A percentile compares a stretch with the other conserved stretches of the same genome.
phyloP scores from a whole-genome alignment of 768 basidiomycete species.

The Gelatoporia subvermispora region DNA sequence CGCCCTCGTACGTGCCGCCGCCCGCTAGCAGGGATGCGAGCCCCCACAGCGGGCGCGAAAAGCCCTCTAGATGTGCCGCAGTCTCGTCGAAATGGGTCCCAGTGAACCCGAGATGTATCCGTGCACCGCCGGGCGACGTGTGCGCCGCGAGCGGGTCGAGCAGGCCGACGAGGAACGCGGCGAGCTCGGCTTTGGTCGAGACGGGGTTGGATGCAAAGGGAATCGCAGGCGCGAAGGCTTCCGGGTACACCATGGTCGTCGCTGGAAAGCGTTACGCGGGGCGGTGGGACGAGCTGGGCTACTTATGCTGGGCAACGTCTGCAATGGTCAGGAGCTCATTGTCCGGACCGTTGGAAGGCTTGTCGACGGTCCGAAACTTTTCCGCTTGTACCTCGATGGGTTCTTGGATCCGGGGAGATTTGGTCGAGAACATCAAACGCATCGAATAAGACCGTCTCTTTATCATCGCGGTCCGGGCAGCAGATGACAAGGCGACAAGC shows the following conservation, averaged over 20 bases:
- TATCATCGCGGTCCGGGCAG: no score
- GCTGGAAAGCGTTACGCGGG: no score
- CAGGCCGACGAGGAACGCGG: constrained; percentile 47
- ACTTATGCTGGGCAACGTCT: no score
- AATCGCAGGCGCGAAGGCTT: constrained; percentile 21
- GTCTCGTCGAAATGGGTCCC: constrained; percentile 71
- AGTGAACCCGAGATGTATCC: constrained; percentile 63
- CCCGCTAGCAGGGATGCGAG: constrained; percentile 62
- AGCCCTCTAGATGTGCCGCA: constrained; percentile 72
- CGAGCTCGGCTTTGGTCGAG: constrained; percentile 54
- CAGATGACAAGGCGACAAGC: no score
- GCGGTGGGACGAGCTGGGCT: no score
- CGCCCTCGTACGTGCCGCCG: constrained; percentile 54
- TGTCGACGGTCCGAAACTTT: constrained; percentile 9
- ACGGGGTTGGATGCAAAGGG: constrained; percentile 57
- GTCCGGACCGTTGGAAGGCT: constrained; percentile 9
- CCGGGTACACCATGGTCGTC: no score
- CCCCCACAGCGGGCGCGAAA: constrained; percentile 75
- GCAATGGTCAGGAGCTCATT: constrained; percentile 11
- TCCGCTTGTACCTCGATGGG: not conserved
- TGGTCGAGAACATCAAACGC: no score
- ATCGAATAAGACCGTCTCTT: no score
- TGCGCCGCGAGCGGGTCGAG: constrained; percentile 64
- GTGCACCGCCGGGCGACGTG: constrained; percentile 70
- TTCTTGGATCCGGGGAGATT: constrained; percentile 1